Base-by-base conservation (phyloP, 129 eudicot genomes). In the Smallanthus sonchifolius region DNA sequence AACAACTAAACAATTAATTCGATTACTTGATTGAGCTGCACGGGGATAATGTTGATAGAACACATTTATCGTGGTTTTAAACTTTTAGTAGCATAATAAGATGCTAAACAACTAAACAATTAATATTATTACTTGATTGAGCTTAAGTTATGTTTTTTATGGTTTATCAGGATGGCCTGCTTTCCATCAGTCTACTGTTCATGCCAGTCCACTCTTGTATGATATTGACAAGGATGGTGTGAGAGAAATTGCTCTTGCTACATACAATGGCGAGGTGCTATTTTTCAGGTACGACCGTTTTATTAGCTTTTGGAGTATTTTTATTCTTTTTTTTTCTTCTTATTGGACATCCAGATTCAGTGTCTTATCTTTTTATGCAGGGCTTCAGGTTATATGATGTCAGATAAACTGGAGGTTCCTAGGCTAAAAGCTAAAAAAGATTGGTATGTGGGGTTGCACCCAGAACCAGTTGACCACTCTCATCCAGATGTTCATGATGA, bases 211-310 rank as follows among this genome's bases (percentile, higher is more conserved):
- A 60, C 92, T 95, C 75, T 81, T 95, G 24, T 91, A 95, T 74
- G 99, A 91, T 73, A 91, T 95, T 80, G 99, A 95, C 81, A 95
- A 95, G 82, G 99, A 95, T 81, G 97, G 99, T 28, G 99, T 95
- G 68, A 88, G 96, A 83, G 99, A 95, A 85, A 88, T 95, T 67
- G 99, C 91, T 60, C 83, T 95, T 86, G 99, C 97, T 80, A 95
- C 97, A 43, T 95, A 91, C 81, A 91, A 95, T 67, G 99, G 99
- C 67, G 90, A 95, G 82, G 97, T 95, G 79, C 96, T 95, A 70
- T 95, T 95, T 83, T 95, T 95, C 90, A 85, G 97, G 99, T 95
- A 75, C 68, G 72, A 65, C 40, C 4, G 8, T 70, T 35, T 76
- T 76, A 51, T 77, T 16, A 52, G 6, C 57, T 32, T 70, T 34